phyloP scores from a whole-genome alignment of 2,329 filamentous ascomycete species.

The Cercospora berteroae region DNA sequence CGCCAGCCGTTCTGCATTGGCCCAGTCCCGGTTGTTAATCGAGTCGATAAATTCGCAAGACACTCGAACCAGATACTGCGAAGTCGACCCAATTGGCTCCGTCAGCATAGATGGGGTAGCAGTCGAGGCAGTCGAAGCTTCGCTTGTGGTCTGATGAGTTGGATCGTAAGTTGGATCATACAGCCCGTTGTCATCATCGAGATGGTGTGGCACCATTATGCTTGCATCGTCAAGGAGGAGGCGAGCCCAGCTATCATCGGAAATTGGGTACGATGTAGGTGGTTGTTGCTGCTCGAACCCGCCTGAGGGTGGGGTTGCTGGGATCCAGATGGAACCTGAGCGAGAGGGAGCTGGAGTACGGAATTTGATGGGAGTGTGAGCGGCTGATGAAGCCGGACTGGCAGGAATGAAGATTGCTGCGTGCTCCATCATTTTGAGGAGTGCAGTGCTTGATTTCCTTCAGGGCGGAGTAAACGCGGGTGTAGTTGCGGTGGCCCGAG shows the following conservation, averaged over 20 bases:
- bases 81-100: neutral
- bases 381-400: conserved; percentile 10
- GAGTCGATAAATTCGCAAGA: conserved; percentile 15
- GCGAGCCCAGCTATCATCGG: neutral
- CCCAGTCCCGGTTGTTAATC: conserved; percentile 17
- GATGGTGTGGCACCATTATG: neutral
- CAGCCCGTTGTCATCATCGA: neutral
- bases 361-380: conserved; percentile 10
- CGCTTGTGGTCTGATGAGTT: conserved; percentile 9
- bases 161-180: conserved; percentile 2
- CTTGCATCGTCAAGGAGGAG: neutral
- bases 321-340: conserved; percentile 10
- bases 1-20: conserved; percentile 5
- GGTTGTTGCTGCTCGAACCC: neutral
- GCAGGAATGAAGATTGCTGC: conserved; percentile 17
- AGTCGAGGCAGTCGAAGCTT: conserved; percentile 6
- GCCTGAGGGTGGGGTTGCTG: conserved; percentile 4
- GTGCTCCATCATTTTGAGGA: conserved; percentile 8
- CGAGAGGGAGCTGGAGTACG: conserved; percentile 9
- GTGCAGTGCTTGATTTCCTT: neutral
- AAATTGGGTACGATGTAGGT: neutral
- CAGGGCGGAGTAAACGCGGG: neutral
- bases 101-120: conserved; percentile 10
- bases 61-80: conserved; percentile 9
- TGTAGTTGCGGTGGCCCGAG: neutral